These are phyloP conservation scores for Gossypium arboreum DNA, from an alignment of 345 rosid species.

Conservation along the genomic window DNA sequence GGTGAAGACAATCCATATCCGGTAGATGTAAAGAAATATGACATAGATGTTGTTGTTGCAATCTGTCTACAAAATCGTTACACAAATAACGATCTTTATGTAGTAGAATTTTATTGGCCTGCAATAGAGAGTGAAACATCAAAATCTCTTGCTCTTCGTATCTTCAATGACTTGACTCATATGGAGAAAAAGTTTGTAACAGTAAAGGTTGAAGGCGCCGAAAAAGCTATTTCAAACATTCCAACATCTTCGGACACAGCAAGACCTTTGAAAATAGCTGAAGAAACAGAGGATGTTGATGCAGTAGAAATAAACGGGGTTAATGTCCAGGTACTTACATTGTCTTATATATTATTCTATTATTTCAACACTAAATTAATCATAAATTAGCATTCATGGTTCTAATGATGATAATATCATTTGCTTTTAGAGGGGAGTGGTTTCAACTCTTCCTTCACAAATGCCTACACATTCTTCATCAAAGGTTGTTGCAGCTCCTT, in stretches of 20 bases:
- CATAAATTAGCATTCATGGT: neutral
- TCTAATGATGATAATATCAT: neutral
- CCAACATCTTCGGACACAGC: no score
- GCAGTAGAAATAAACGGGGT: neutral
- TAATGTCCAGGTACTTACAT: neutral
- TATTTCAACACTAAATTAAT: no score
- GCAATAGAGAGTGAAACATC: neutral
- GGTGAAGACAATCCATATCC: no score
- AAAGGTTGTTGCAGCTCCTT: no score
- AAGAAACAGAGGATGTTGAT: neutral
- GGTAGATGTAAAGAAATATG: no score
- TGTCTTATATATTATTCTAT: neutral
- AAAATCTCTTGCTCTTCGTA: neutral
- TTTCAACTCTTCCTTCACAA: neutral
- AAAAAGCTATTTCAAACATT: neutral
- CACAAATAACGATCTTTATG: neutral
- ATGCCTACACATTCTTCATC: no score
- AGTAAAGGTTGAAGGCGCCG: neutral
- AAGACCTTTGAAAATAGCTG: no score
- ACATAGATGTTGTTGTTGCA: neutral
- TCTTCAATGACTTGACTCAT: neutral
- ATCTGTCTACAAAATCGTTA: neutral
- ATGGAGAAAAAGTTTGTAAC: neutral
- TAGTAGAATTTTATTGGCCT: neutral
- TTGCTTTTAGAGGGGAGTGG: neutral